A percentile compares a stretch with the other conserved stretches of the same genome.
Evolutionary conservation across 805 yeast genomes (phyloP).

Genomic region (Metschnikowia kofuensis): DNA sequence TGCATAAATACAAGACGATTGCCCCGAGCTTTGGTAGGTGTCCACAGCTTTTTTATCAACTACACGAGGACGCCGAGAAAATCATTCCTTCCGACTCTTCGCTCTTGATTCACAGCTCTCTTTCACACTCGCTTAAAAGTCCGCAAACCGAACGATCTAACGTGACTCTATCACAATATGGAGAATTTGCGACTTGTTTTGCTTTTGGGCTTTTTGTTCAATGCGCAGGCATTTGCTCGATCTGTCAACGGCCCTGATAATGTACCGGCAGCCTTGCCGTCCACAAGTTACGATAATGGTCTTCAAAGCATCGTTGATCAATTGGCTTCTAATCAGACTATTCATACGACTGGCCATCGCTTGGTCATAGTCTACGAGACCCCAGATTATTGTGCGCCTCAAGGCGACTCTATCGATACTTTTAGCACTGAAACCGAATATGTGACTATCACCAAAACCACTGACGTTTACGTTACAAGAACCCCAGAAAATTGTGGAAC

Average conservation of each 20-base stretch:
- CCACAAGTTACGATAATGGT: neutral
- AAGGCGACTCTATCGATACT: neutral
- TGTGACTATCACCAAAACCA: neutral
- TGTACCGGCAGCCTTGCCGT: neutral
- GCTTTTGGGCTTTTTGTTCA: neutral
- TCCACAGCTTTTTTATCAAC: too few species aligned
- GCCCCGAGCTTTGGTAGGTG: neutral
- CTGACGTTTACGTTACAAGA: neutral
- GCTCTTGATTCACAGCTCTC: too few species aligned
- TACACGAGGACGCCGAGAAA: too few species aligned
- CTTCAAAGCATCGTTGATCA: neutral
- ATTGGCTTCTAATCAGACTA: neutral
- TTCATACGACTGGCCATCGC: neutral
- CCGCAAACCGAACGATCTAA: neutral
- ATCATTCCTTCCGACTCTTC: too few species aligned
- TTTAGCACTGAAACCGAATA: neutral
- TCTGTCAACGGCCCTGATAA: neutral
- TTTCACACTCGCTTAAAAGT: neutral
- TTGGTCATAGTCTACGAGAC: conserved; percentile 4
- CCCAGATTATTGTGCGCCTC: neutral
- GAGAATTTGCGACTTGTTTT: neutral
- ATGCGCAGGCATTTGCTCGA: neutral
- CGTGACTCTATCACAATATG: too few species aligned
- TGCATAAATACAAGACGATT: neutral
- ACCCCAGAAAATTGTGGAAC: neutral